Evolutionary conservation across 192 early-diverging fungal genomes (phyloP), one percentile per base, ranked within the genome.

Genomic region (Umbelopsis sp.): DNA sequence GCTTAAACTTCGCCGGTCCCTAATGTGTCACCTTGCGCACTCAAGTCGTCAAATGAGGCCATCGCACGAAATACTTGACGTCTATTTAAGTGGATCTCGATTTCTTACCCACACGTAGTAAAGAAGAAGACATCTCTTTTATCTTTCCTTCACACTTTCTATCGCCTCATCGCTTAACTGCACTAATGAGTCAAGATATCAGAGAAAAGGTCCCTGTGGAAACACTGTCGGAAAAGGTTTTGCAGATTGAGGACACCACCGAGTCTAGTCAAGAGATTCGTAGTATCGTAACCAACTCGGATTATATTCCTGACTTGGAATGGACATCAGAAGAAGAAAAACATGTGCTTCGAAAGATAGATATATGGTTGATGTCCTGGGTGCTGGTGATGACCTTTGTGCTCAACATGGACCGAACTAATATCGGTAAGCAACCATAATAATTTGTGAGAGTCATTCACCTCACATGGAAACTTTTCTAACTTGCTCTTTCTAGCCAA

Each of bases 251-350:
- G 56, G 56, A 62, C 31, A 62, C 26, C 26, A 62, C 56, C 10
- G 17, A 34, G 29, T 34, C 56, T 7, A 34, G 29, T 34, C 56
- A 32, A 26, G 56, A 62, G 4, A 26, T 2, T 6, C 31, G 34
- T 34, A 62, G 56, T 14, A 29, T 62, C 25, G 17, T 32, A 2
- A 14, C 31, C 31, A 31, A 62, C 26, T 62, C 56, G 12, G 71
- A 62, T 21, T 76, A 76, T 16, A 65, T 45, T 34, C 34, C 76
- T 3, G 77, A 77, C 0, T 66, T 82, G 22, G 70, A 79, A 21
- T 87, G 86, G 86, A 85, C 86, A 3, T 65, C 51, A 0, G 81
- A 83, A 71, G 86, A 87, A 53, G 86, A 87, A 36, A 72, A 73
- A 16, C 50, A 25, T 17, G 41, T 78, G 0, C 70, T 76, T 31